phyloP scores from a whole-genome alignment of 306 rosid genomes.

The Prunus fruticosa region DNA sequence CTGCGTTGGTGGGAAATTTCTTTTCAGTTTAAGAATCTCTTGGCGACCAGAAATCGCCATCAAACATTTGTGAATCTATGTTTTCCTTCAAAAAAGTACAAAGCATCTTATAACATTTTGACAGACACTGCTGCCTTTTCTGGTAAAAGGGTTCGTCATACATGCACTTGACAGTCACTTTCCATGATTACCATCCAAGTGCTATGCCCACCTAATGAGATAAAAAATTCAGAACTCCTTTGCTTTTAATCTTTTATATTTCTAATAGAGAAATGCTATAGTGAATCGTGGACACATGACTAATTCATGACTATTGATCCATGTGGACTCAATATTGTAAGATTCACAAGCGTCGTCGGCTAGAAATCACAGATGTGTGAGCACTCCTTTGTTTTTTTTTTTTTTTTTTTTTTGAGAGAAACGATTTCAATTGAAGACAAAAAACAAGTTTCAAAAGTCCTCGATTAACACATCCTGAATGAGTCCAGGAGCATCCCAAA shows the following conservation, averaged over 20 bases:
- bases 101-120: too few relatives aligned
- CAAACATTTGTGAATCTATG: background rate
- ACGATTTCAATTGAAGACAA: too few relatives aligned
- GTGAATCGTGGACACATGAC: too few relatives aligned
- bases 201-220: background rate
- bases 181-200: background rate
- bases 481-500: too few relatives aligned
- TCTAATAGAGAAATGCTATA: background rate
- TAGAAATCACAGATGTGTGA: background rate
- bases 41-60: background rate
- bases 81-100: too few relatives aligned
- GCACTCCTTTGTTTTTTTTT: too few relatives aligned
- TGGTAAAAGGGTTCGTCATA: too few relatives aligned
- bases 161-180: too few relatives aligned
- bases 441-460: too few relatives aligned
- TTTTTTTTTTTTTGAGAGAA: too few relatives aligned
- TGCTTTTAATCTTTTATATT: background rate
- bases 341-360: background rate
- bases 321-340: background rate
- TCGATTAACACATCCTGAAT: too few relatives aligned
- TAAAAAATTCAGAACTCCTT: background rate
- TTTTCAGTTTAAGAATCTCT: background rate
- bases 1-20: background rate
- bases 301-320: background rate
- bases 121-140: background rate